Conservation (phyloP, 257 asterid species). For the Solanum pimpinellifolium region DNA sequence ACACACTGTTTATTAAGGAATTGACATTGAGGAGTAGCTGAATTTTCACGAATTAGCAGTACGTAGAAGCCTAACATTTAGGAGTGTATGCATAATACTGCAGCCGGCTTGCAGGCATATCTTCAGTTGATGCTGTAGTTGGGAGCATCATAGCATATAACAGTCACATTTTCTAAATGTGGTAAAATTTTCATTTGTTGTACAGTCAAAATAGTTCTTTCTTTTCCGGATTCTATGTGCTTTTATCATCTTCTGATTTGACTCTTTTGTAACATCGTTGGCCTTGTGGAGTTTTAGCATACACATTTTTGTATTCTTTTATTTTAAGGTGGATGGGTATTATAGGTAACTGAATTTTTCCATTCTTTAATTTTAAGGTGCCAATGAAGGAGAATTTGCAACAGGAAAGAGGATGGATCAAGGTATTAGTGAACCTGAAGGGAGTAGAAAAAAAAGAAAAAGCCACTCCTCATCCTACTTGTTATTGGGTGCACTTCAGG, state of each 20-base stretch:
- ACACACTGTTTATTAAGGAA: background rate
- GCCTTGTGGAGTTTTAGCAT: background rate
- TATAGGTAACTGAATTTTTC: background rate
- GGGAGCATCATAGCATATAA: background rate
- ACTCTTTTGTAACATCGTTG: background rate
- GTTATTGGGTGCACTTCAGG: constrained; percentile 97
- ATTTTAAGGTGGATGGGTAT: background rate
- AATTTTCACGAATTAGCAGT: background rate
- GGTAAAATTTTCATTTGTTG: background rate
- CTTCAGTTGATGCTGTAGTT: background rate
- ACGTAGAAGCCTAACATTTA: background rate
- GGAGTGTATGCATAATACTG: background rate
- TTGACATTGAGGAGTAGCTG: background rate
- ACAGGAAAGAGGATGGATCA: constrained; percentile 46
- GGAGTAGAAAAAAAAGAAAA: constrained; percentile 67
- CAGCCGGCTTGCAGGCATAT: background rate
- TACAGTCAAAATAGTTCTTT: background rate
- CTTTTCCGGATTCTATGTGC: background rate
- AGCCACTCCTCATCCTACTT: constrained; percentile 77
- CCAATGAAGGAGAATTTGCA: constrained; percentile 46
- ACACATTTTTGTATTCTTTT: background rate
- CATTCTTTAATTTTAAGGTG: constrained; percentile 24
- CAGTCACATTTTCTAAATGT: background rate
- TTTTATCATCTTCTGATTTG: background rate
- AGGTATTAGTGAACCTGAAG: constrained; percentile 51